Base-by-base conservation (phyloP, 73 alveolate species). In the Diophrys sp. region DNA sequence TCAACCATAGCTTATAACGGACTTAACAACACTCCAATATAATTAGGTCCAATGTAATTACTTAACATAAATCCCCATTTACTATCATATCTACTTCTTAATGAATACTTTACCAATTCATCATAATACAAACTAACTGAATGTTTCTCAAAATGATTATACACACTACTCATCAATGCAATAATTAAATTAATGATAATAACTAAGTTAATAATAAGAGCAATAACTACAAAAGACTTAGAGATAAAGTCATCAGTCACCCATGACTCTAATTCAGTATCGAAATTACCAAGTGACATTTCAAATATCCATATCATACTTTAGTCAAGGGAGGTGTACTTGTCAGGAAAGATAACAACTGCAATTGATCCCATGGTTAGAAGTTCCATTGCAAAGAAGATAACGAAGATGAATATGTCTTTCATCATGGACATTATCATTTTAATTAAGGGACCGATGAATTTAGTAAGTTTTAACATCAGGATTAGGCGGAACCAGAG, bases 381-480 rank as follows among this genome's bases (percentile, higher is more conserved):
- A 44, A 73, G 73, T 55, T 25, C 54, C 24, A 44, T 73, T 32
- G 57, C 72, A 26, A 33, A 73, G 54, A 73, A 55, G 1, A 73
- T 67, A 27, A 73, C 14, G 70, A 73, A 73, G n/a, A 73, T 44
- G 0, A 73, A 8, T 1, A 73, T 73, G 54, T 73, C 81, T 29
- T 31, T 1, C 28, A 73, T 11, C 81, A 73, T 73, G 54, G 34
- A 31, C 31, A 24, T 26, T 23, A 73, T 54, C 81, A 73, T 73
- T 54, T 73, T 73, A 0, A 73, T 33, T 30, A 75, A 32, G 0
- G 83, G 83, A 26, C 83, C 83, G 0, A 75, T 14, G 67, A 75
- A 75, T 32, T 68, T 5, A 0, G 83, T 75, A 0, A 57, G 69
- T 31, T 71, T 75, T 25, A 75, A 33, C 74, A 75, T 2, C 2